Evolutionary conservation across 805 yeast species (phyloP).

Genomic region (Candida nonsorbophila): DNA sequence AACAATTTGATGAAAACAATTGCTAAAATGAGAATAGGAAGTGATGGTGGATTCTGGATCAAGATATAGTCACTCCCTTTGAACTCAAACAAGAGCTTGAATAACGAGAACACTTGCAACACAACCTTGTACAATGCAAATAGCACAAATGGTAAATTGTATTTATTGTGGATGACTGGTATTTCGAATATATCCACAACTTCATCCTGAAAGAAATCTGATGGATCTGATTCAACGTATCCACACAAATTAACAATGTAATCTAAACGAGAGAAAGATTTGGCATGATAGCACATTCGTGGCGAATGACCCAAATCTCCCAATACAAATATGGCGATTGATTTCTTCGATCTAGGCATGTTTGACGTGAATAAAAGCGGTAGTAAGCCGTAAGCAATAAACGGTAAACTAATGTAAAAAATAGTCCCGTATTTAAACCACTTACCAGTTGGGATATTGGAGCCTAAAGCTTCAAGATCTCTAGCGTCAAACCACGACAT

Average conservation of each 20-base stretch:
- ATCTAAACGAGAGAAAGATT: constrained; percentile 63
- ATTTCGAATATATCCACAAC: constrained; percentile 50
- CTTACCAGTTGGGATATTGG: too few species aligned
- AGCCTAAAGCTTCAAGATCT: too few species aligned
- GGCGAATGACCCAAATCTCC: constrained; percentile 97
- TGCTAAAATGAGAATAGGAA: constrained; percentile 71
- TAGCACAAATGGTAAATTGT: constrained; percentile 45
- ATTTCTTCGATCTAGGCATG: too few species aligned
- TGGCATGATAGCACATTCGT: constrained; percentile 86
- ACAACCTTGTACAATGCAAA: constrained; percentile 59
- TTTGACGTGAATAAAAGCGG: too few species aligned
- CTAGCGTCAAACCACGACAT: too few species aligned
- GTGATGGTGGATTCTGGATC: constrained; percentile 89
- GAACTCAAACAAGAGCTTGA: constrained; percentile 43
- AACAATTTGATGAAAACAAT: constrained; percentile 46
- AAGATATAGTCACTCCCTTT: constrained; percentile 64
- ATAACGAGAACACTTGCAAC: constrained; percentile 46
- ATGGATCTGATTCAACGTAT: constrained; percentile 56
- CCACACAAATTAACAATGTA: constrained; percentile 83
- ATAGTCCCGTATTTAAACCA: too few species aligned
- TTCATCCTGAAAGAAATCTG: constrained; percentile 43
- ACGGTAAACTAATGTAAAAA: too few species aligned
- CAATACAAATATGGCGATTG: constrained; percentile 73
- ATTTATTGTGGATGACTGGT: constrained; percentile 30
- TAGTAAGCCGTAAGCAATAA: too few species aligned